Percentiles rank a stretch among this genome's conserved stretches.
These are phyloP conservation scores for Chlorella variabilis DNA, from an alignment of 163 green algal species.

Conservation along the genomic window DNA sequence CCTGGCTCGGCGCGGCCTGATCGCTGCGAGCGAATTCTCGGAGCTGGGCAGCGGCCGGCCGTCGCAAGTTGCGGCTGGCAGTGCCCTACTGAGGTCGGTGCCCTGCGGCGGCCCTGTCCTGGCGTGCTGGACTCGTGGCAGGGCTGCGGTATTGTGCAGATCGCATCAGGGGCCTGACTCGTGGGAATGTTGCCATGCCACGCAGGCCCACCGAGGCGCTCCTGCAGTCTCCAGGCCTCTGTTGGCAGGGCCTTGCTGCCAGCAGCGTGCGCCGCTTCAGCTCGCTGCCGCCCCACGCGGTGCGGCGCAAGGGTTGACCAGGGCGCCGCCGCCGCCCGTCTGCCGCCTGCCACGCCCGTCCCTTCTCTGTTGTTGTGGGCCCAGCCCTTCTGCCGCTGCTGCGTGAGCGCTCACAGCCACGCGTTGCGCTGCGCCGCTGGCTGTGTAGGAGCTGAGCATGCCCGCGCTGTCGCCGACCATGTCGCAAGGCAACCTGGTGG, in stretches of 20 bases:
- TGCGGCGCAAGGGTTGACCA: neutral
- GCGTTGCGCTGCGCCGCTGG: neutral
- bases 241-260: neutral
- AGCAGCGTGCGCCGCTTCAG: constrained; percentile 17
- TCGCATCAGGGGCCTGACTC: no score
- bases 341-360: neutral
- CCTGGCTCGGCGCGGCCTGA: neutral
- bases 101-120: neutral
- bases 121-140: no score
- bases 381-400: no score
- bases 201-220: constrained; percentile 1
- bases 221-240: neutral
- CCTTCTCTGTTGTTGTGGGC: no score
- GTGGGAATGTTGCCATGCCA: neutral
- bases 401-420: no score
- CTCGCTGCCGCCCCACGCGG: constrained; percentile 44
- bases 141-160: no score
- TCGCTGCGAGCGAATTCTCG: neutral
- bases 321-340: neutral
- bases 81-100: neutral
- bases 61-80: neutral
- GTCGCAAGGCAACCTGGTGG: constrained; percentile 82
- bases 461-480: constrained; percentile 95
- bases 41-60: neutral
- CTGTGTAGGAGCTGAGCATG: constrained; percentile 82